A percentile compares a stretch with the other conserved stretches of the same genome.
Evolutionary conservation across 2,329 filamentous ascomycete species (phyloP).

Genomic region (Aureobasidium musti): DNA sequence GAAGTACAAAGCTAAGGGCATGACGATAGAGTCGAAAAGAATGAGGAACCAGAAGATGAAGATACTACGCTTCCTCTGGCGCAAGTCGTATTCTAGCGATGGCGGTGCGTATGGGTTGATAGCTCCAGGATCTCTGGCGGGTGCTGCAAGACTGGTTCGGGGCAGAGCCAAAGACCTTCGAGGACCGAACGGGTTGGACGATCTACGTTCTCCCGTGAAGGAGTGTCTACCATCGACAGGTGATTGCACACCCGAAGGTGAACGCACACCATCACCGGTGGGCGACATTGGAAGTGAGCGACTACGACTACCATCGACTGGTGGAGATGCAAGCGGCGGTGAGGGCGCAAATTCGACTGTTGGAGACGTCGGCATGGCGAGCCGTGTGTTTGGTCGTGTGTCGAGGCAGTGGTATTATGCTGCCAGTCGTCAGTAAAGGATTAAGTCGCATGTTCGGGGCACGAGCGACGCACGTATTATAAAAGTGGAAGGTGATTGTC

Average conservation of each 20-base stretch:
- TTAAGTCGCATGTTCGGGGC: background rate
- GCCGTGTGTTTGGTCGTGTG: background rate
- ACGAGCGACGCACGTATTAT: constrained; percentile 5
- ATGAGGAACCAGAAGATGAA: constrained; percentile 62
- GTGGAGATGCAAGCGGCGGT: background rate
- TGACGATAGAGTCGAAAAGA: constrained; percentile 59
- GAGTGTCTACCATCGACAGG: background rate
- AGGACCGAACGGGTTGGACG: constrained; percentile 5
- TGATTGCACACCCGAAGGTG: background rate
- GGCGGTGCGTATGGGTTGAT: constrained; percentile 45
- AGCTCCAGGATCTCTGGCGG: constrained; percentile 12
- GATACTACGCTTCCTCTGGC: constrained; percentile 57
- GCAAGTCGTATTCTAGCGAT: constrained; percentile 58
- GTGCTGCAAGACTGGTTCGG: constrained; percentile 22
- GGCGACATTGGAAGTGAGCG: constrained; percentile 10
- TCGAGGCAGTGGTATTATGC: background rate
- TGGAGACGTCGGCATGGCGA: constrained; percentile 13
- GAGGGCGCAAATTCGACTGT: background rate
- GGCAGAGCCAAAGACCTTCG: constrained; percentile 23
- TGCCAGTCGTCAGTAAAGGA: background rate
- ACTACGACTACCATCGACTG: background rate
- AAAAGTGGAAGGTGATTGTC: background rate
- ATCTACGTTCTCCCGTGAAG: constrained; percentile 19
- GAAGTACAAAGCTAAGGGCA: constrained; percentile 63
- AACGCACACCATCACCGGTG: background rate